These are phyloP conservation scores for Pythium grandisporangium DNA, from an alignment of 352 stramenopile species.

Conservation along the genomic window DNA sequence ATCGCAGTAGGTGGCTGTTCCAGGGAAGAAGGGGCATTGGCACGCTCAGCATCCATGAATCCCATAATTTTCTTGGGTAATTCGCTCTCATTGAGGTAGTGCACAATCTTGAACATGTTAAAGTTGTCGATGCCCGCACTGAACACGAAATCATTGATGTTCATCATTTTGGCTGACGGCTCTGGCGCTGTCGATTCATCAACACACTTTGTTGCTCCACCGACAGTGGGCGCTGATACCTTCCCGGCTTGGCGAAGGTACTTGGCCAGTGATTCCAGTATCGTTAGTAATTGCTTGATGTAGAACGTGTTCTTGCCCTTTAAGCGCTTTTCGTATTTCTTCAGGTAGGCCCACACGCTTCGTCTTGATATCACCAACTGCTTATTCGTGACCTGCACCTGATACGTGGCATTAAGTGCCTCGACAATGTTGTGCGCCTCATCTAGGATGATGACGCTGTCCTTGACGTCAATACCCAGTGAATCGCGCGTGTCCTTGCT, in stretches of 20 bases:
- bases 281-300: constrained; percentile 82
- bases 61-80: constrained; percentile 80
- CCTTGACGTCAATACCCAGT: constrained; percentile 77
- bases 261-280: constrained; percentile 69
- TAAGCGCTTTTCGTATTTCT: constrained; percentile 83
- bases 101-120: constrained; percentile 86
- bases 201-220: constrained; percentile 1
- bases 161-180: constrained; percentile 63
- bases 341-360: constrained; percentile 80
- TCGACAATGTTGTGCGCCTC: constrained; percentile 99
- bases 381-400: constrained; percentile 65
- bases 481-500: constrained; percentile 87
- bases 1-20: no score
- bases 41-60: constrained; percentile 46
- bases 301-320: constrained; percentile 85
- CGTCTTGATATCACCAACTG: constrained; percentile 60
- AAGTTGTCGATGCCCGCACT: constrained; percentile 74
- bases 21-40: no score
- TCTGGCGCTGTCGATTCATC: constrained; percentile 11
- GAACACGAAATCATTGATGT: constrained; percentile 84
- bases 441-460: constrained; percentile 95
- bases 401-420: constrained; percentile 90
- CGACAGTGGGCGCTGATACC: background rate
- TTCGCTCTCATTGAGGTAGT: constrained; percentile 71
- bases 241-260: constrained; percentile 40